Evolutionary conservation across 225 moss, liverwort and hornwort genomes (phyloP), one percentile per base, ranked within the genome.

Genomic region (Pleurozium schreberi): DNA sequence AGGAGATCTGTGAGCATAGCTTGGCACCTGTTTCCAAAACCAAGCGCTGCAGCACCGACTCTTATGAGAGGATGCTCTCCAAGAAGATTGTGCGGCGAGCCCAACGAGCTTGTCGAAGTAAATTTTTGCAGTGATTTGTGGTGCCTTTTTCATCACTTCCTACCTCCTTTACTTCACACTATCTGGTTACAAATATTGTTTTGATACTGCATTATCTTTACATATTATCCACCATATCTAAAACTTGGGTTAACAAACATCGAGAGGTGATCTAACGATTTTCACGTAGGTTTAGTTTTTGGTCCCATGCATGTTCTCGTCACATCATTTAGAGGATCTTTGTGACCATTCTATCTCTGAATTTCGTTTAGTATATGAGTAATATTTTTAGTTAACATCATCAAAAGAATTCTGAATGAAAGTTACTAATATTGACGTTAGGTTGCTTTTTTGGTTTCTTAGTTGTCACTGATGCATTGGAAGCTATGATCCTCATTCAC

Each of bases 51-150:
- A 89, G 90, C 38, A 85, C 80, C 28, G 89, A 87, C 22, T 87
- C 95, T 34, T 95, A 96, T 42, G 92, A 95, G 47, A 91, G 92
- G 76, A 88, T 90, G 68, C 92, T 95, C 84, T 90, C 95, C n/a
- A 94, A 91, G 90, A 96, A 96, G 87, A 91, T 95, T 28, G 79
- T 94, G 82, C 96, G 95, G 43, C 93, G 93, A 60, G 94, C 95
- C 14, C 87, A 79, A 67, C 94, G 94, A 93, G 88, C 93, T 87
- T 86, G 91, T 88, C 95, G 92, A 95, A 93, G 93, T 92, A 95
- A 93, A 91, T 91, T 84, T 77, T 90, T 85, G 84, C 85, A 86
- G 90, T 91, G 80, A 92, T 73, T 89, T 88, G 90, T 92, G 94
- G 91, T 91, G 91, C 88, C 68, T 80, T 77, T 93, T 87, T 92